A percentile compares a stretch with the other conserved stretches of the same genome.
Conservation (phyloP, 2,329 filamentous ascomycete species). For the Trichoderma endophyticum region DNA sequence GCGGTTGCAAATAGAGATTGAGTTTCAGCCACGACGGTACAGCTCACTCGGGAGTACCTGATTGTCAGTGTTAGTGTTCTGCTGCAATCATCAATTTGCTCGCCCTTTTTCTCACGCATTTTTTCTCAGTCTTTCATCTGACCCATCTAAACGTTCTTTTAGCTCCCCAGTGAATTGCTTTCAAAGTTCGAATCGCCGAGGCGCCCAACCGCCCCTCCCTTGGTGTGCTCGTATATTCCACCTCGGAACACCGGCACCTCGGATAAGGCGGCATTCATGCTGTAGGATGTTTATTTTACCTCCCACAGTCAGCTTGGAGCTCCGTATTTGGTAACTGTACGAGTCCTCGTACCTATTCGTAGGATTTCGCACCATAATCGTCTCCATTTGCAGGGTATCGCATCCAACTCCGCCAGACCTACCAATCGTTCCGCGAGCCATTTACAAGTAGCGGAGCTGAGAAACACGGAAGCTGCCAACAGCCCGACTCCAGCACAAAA, state of each 20-base stretch:
- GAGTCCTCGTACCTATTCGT: background rate
- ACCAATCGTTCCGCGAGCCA: background rate
- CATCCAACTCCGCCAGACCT: background rate
- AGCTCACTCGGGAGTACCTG: background rate
- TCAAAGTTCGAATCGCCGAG: background rate
- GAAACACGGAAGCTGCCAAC: background rate
- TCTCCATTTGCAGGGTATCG: background rate
- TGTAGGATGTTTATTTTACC: background rate
- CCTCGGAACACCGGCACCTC: background rate
- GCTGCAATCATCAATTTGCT: background rate
- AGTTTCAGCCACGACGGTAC: background rate
- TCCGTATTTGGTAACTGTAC: background rate
- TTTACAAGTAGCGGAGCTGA: background rate
- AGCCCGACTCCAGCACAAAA: background rate
- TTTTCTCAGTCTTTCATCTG: background rate
- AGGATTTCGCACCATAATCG: background rate
- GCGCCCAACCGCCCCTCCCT: background rate
- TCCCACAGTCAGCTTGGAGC: background rate
- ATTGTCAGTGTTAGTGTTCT: background rate
- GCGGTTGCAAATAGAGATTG: background rate
- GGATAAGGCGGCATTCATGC: constrained; percentile 5
- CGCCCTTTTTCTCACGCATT: background rate
- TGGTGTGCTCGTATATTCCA: background rate
- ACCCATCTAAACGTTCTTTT: background rate
- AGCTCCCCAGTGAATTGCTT: background rate